These are phyloP conservation scores for Middelhovenomyces tepae DNA, from an alignment of 805 yeast species.

Conservation along the genomic window DNA sequence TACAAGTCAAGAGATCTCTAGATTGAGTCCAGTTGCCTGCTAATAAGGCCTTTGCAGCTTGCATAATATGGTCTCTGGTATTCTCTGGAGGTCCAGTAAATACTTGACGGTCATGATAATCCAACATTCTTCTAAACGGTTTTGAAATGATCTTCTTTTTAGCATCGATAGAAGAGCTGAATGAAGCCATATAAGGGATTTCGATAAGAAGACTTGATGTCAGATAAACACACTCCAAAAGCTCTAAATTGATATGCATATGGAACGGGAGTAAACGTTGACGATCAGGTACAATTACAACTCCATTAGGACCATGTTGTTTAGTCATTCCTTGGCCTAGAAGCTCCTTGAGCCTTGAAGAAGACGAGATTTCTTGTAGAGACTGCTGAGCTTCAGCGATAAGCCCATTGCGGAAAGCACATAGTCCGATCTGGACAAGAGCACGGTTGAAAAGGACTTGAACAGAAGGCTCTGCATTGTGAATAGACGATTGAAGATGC, in stretches of 20 bases:
- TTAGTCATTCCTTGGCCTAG: constrained; percentile 87
- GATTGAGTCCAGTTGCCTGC: constrained; percentile 85
- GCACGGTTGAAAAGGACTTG: constrained; percentile 95
- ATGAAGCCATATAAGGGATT: constrained; percentile 80
- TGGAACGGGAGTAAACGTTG: constrained; percentile 93
- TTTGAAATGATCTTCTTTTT: constrained; percentile 62
- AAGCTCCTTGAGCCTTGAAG: constrained; percentile 80
- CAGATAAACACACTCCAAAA: constrained; percentile 87
- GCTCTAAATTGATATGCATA: constrained; percentile 93
- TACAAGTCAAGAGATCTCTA: constrained; percentile 57
- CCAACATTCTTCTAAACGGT: constrained; percentile 84
- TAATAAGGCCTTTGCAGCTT: constrained; percentile 82
- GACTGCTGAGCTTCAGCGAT: constrained; percentile 80
- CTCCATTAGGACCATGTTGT: constrained; percentile 27
- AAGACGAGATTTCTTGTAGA: constrained; percentile 78
- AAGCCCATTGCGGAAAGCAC: constrained; percentile 88
- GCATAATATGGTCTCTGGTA: constrained; percentile 85
- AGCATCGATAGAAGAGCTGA: constrained; percentile 41
- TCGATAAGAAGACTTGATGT: constrained; percentile 85
- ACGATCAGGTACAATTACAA: constrained; percentile 46
- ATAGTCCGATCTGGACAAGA: constrained; percentile 87
- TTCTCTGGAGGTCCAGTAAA: constrained; percentile 98
- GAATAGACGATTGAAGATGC: constrained; percentile 74
- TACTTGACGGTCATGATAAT: constrained; percentile 86
- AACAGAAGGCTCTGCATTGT: constrained; percentile 72